Percentiles rank a stretch among this genome's conserved stretches.
Evolutionary conservation across 371 early-diverging fungal genomes (phyloP).

Genomic region (Apophysomyces elegans): DNA sequence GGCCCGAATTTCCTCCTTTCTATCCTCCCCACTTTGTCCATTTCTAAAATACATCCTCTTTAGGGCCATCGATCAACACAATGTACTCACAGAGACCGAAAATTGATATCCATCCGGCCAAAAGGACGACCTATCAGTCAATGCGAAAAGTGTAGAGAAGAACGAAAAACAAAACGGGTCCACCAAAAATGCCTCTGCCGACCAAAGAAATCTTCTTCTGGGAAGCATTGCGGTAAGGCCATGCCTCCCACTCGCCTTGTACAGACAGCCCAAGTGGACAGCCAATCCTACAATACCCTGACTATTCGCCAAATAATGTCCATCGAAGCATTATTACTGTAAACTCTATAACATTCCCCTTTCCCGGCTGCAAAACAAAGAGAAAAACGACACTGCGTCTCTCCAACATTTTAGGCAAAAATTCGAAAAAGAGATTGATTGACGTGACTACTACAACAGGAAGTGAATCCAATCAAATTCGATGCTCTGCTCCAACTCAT

Average conservation of each 20-base stretch:
- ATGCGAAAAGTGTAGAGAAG: constrained; percentile 9
- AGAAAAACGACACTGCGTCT: too few species aligned
- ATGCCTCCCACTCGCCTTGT: constrained; percentile 5
- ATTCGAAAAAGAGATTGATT: too few species aligned
- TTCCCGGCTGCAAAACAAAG: neutral
- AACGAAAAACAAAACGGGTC: constrained; percentile 6
- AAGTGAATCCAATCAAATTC: too few species aligned
- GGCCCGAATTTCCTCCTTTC: neutral
- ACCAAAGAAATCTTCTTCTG: constrained; percentile 6
- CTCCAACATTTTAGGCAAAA: too few species aligned
- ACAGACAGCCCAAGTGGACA: constrained; percentile 7
- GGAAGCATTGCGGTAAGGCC: constrained; percentile 5
- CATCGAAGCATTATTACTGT: constrained; percentile 6
- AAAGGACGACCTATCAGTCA: constrained; percentile 10
- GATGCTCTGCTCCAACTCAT: too few species aligned
- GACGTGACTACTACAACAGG: too few species aligned
- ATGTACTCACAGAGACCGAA: constrained; percentile 8
- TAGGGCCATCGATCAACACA: constrained; percentile 9
- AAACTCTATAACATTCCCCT: neutral
- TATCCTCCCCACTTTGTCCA: neutral
- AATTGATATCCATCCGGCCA: constrained; percentile 3
- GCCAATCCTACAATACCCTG: neutral
- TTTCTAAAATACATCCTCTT: neutral
- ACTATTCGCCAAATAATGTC: constrained; percentile 7
- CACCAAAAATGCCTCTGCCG: constrained; percentile 9